Conservation (phyloP, 1,284 basidiomycete genomes). For the Pascua sp. region DNA sequence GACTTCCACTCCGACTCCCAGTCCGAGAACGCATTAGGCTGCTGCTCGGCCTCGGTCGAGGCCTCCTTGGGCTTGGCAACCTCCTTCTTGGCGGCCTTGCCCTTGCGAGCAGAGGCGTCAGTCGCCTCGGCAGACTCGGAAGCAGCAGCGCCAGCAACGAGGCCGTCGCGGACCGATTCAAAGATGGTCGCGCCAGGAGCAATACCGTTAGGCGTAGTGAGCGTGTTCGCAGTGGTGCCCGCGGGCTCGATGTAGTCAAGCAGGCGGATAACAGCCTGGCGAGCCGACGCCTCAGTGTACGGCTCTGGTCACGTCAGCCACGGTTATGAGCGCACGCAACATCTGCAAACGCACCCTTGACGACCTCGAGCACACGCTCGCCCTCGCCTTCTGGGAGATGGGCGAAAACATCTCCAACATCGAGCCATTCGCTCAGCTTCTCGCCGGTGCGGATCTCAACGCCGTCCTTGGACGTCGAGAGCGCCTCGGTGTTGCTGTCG, state of each 20-base stretch:
- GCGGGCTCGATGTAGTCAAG: conserved; percentile 52
- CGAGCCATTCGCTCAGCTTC: conserved; percentile 49
- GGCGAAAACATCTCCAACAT: conserved; percentile 49
- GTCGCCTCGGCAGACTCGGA: conserved; percentile 36
- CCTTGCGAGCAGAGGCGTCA: conserved; percentile 32
- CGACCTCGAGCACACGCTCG: conserved; percentile 45
- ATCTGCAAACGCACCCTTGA: conserved; percentile 33
- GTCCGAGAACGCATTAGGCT: conserved; percentile 48
- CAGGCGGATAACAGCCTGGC: conserved; percentile 53
- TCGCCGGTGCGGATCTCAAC: conserved; percentile 45
- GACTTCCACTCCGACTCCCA: conserved; percentile 38
- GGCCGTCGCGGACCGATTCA: conserved; percentile 52
- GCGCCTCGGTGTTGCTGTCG: conserved; percentile 14
- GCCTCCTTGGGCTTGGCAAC: conserved; percentile 37
- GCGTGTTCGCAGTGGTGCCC: conserved; percentile 47
- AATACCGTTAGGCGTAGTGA: conserved; percentile 48
- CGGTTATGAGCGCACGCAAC: neutral
- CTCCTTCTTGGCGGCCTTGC: conserved; percentile 38
- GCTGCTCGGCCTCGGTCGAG: conserved; percentile 33
- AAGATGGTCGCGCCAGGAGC: conserved; percentile 53
- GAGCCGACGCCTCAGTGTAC: conserved; percentile 54
- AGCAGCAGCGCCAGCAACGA: conserved; percentile 24
- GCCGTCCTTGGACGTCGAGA: conserved; percentile 38
- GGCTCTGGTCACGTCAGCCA: conserved; percentile 40
- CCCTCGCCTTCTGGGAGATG: conserved; percentile 30